phyloP scores from a whole-genome alignment of 2,329 filamentous ascomycete genomes.

The Hypocrella siamensis region DNA sequence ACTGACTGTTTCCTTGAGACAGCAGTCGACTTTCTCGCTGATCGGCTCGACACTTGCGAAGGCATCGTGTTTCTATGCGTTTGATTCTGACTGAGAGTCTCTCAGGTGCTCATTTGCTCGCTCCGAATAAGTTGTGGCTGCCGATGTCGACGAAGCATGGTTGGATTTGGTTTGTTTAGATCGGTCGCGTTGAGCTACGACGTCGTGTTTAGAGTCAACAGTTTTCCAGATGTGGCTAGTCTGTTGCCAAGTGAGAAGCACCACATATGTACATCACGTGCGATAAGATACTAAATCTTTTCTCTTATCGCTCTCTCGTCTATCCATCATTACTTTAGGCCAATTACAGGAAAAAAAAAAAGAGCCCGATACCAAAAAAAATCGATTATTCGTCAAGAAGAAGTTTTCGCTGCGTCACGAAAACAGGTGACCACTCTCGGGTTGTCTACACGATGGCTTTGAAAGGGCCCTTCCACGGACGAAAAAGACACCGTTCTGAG shows the following conservation, averaged over 20 bases:
- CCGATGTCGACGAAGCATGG: too few species aligned
- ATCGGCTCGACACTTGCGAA: conserved; percentile 28
- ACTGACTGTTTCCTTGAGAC: conserved; percentile 23
- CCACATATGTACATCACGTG: conserved; percentile 15
- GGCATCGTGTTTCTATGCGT: too few species aligned
- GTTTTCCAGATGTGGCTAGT: conserved; percentile 16
- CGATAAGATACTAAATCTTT: conserved; percentile 19
- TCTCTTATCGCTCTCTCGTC: too few species aligned
- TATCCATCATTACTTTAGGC: too few species aligned
- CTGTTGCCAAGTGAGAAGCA: conserved; percentile 1
- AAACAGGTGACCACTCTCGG: neutral
- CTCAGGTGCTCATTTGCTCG: too few species aligned
- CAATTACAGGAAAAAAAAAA: too few species aligned
- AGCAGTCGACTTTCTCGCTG: conserved; percentile 27
- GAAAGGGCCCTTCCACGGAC: conserved; percentile 10
- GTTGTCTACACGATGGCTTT: neutral
- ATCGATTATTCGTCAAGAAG: too few species aligned
- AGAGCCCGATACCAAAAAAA: too few species aligned
- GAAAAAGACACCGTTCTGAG: conserved; percentile 19
- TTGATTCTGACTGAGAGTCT: too few species aligned
- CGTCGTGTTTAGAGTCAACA: conserved; percentile 15
- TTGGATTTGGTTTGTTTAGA: conserved; percentile 13
- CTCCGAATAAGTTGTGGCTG: too few species aligned
- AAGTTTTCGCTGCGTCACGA: neutral
- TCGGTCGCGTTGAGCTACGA: conserved; percentile 8